phyloP scores from a whole-genome alignment of 345 rosid species.

The Dipteronia sinensis region DNA sequence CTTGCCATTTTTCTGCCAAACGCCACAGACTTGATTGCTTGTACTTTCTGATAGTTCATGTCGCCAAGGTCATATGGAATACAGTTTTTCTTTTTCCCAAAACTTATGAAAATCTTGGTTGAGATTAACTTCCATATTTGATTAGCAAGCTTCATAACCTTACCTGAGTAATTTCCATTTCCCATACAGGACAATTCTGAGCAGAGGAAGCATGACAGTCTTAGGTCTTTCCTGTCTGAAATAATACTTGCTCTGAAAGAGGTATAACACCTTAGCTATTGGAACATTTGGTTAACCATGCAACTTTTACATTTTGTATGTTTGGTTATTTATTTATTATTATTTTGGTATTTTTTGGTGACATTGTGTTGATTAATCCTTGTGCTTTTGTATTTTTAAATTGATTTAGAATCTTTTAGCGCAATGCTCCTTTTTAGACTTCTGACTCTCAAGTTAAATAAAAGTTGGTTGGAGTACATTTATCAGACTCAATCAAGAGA shows the following conservation, averaged over 20 bases:
- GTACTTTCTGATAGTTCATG: slow-evolving; percentile 67
- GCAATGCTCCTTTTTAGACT: background rate
- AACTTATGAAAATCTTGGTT: background rate
- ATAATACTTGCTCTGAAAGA: slow-evolving; percentile 90
- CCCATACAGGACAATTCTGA: slow-evolving; percentile 61
- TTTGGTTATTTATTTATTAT: background rate
- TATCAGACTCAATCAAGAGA: background rate
- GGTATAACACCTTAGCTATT: slow-evolving; percentile 46
- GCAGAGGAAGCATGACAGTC: slow-evolving; percentile 46
- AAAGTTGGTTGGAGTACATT: background rate
- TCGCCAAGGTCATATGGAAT: slow-evolving; percentile 51
- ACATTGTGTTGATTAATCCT: background rate
- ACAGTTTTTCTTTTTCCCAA: background rate
- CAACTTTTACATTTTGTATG: background rate
- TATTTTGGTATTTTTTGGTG: background rate
- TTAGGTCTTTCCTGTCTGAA: slow-evolving; percentile 82
- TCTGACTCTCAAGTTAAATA: background rate
- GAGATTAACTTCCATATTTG: background rate
- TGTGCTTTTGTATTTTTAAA: background rate
- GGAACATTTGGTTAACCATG: background rate
- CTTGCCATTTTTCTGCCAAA: slow-evolving; percentile 90
- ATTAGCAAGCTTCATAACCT: background rate
- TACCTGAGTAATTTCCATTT: slow-evolving; percentile 3
- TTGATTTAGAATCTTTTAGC: background rate
- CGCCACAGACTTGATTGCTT: slow-evolving; percentile 91